Conservation (phyloP, 139 green algal genomes). For the Asterochloris sp. region DNA sequence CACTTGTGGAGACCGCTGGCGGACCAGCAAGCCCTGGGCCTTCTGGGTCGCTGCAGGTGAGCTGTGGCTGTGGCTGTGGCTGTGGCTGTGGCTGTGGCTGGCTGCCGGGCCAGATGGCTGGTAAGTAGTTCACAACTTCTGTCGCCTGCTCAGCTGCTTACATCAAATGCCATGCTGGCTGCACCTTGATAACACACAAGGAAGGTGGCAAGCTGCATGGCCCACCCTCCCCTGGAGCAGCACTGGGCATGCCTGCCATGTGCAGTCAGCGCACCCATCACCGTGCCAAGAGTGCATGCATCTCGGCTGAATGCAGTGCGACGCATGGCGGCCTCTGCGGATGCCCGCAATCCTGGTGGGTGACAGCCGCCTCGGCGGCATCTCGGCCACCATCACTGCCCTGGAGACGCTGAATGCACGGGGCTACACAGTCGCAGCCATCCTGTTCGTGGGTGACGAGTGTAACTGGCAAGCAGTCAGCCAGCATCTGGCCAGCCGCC, state of each 20-base stretch:
- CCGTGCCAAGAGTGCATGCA: too few species aligned
- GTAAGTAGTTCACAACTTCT: too few species aligned
- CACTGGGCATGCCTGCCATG: too few species aligned
- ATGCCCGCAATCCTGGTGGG: conserved; percentile 89
- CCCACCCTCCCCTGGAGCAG: too few species aligned
- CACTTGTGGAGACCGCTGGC: conserved; percentile 90
- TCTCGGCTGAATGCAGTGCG: conserved; percentile 46
- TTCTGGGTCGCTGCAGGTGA: conserved; percentile 74
- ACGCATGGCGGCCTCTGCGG: conserved; percentile 71
- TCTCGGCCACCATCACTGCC: conserved; percentile 83
- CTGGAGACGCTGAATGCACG: conserved; percentile 67
- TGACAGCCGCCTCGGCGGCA: conserved; percentile 86
- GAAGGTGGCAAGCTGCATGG: too few species aligned
- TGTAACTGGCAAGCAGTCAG: not conserved
- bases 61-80: not conserved
- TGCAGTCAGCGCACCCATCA: too few species aligned
- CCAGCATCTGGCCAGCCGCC: too few species aligned
- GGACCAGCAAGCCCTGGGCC: conserved; percentile 82
- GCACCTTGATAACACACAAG: too few species aligned
- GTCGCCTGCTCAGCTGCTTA: too few species aligned
- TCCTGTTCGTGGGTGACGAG: conserved; percentile 55
- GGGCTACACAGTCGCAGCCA: conserved; percentile 70
- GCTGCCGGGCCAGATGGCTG: too few species aligned
- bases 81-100: not conserved
- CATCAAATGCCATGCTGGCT: too few species aligned